phyloP scores from a whole-genome alignment of 2,329 filamentous ascomycete genomes.

The Erysiphe pulchra region DNA sequence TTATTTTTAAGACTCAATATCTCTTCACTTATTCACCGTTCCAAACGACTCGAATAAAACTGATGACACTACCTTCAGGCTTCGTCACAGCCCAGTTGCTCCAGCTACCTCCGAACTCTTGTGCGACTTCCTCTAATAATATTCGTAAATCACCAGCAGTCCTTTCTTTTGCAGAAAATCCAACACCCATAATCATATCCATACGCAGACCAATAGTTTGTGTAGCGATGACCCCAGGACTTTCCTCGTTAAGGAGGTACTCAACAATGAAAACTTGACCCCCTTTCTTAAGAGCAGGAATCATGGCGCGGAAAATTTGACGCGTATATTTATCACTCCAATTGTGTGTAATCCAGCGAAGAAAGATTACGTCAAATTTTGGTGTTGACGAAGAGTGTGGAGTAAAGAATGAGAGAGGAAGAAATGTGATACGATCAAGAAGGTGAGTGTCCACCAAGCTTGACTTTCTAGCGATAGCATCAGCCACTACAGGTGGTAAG shows the following conservation, averaged over 20 bases:
- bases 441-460: neutral
- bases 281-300: neutral
- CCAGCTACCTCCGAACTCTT: neutral
- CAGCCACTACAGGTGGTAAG: neutral
- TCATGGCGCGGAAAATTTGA: neutral
- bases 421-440: neutral
- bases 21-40: neutral
- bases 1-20: neutral
- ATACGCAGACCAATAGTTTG: neutral
- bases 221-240: neutral
- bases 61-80: neutral
- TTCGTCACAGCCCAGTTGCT: neutral
- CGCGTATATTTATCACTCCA: neutral
- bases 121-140: neutral
- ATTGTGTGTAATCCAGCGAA: neutral
- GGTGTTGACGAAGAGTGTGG: neutral
- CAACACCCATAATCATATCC: neutral
- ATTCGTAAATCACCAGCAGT: neutral
- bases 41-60: neutral
- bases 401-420: neutral
- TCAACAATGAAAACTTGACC: neutral
- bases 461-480: neutral
- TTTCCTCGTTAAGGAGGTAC: neutral
- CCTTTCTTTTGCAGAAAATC: neutral
- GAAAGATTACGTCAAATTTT: neutral